Evolutionary conservation across 805 yeast genomes (phyloP), one percentile per base, ranked within the genome.

Genomic region (Suhomyces tanzawaensis): DNA sequence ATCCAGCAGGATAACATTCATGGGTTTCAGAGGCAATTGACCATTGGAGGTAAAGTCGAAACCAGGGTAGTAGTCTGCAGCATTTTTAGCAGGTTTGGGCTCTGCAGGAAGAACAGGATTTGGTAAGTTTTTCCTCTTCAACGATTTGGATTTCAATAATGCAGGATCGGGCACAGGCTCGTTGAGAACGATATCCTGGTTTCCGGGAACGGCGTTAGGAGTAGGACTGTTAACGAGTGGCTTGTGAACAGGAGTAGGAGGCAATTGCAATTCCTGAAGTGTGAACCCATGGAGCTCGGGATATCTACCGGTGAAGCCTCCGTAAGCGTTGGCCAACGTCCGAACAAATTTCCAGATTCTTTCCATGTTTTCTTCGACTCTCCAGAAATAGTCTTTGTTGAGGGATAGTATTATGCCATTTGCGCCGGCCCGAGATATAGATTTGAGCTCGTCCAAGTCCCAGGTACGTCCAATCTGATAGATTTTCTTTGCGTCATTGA

Each of bases 381-480:
- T 49, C 97, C 97, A 90, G 62, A 81, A 90, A 58, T 90, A 91
- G 32, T 73, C 78, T 54, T 89, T 90, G 28, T 84, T 84, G 55
- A 91, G 70, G 13, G 67, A 66, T 37, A 85, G 66, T 0, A 72
- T 44, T 40, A 85, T 69, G 2, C 90, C 88, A 34, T 76, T 73
- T 2, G 69, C 73, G 9, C 72, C 73, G 19, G 63, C 72, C 39
- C 76, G 69, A 22, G 80, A 79, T 2, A 90, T 58, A 29, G 61
- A 58, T 3, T 69, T 58, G 46, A 91, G 65, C 49, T 86, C 95
- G 42, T 77, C 85, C 51, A 91, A 64, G 45, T 79, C 81, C 98
- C 98, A 90, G 3, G 95, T 84, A 52, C 96, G 76, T 22, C 98
- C 98, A 36, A 90, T 86, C 61, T 90, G 97, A 51, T 85, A 79